Evolutionary conservation across 192 early-diverging fungal genomes (phyloP), one percentile per base, ranked within the genome.

Genomic region (Thoreauomyces humboldtii): DNA sequence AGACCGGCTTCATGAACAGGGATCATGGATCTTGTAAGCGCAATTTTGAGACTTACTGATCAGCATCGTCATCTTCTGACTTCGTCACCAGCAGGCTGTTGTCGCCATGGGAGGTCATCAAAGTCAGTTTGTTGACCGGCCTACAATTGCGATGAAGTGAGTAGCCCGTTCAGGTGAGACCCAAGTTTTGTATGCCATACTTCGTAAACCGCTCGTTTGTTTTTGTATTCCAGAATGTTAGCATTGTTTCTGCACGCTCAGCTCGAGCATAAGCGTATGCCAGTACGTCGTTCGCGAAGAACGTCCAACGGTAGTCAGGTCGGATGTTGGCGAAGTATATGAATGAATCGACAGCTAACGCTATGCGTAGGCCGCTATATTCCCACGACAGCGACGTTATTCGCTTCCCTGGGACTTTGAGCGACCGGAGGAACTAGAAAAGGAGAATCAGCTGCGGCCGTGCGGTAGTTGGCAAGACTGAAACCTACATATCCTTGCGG

Each of bases 271-370:
- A 79, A 0, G 80, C 67, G 47, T 82, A 84, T 14, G 77, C 82
- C 41, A 84, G 42, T 3, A 80, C 74, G 55, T 84, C 75, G 1
- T 66, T 29, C 4, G 77, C 75, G 42, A 85, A 78, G 37, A 68
- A 72, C 22, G 73, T 66, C 78, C 78, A 82, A 38, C 73, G 71
- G 50, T 85, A 83, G 58, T 84, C 73, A 3, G 76, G 76, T 22
- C 82, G 73, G 43, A 86, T 74, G 69, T 86, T 84, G 7, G 80
- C 82, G 65, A 86, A 86, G 73, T 79, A 86, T 33, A 86, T 78
- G 51, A 82, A 81, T 1, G 77, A 78, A 50, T 86, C 84, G 28
- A 86, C 82, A 2, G 81, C 80, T 7, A 86, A 51, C 19, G 84
- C 84, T 19, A 86, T 74, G 2, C 82, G 71, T n/a, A 81, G 45